phyloP scores from a whole-genome alignment of 2,329 filamentous ascomycete genomes.

The Neobulgaria alba region DNA sequence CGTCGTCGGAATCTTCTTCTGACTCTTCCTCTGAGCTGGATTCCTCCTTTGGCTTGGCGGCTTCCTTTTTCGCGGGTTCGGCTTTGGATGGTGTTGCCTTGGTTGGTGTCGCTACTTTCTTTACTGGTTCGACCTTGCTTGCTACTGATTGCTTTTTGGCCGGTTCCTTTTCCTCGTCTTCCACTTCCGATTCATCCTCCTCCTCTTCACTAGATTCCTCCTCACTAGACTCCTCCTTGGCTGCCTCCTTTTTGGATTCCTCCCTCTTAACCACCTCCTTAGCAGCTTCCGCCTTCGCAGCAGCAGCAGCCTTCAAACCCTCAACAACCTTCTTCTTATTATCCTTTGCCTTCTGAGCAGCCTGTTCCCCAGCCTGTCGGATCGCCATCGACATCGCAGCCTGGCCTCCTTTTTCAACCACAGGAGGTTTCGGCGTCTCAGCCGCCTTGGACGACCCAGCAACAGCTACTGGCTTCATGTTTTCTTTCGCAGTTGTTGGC shows the following conservation, averaged over 20 bases:
- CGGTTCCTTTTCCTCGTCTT: neutral
- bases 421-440: conserved; percentile 11
- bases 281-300: neutral
- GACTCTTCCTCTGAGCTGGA: neutral
- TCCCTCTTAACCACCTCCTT: neutral
- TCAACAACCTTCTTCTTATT: conserved; percentile 34
- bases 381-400: conserved; percentile 35
- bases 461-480: conserved; percentile 25
- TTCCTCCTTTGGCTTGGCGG: neutral
- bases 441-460: conserved; percentile 14
- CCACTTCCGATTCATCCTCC: neutral
- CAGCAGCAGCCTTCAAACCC: conserved; percentile 13
- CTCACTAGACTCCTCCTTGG: neutral
- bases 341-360: conserved; percentile 55
- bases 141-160: neutral
- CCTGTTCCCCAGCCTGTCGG: conserved; percentile 54
- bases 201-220: neutral
- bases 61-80: neutral
- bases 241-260: neutral
- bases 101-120: conserved; percentile 1
- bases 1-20: neutral
- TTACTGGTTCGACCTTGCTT: conserved; percentile 12
- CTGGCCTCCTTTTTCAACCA: neutral
- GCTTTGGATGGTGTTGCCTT: neutral
- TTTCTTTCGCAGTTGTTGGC: conserved; percentile 24